A percentile compares a stretch with the other conserved stretches of the same genome.
Conservation (phyloP, 116 monocot genomes). For the Posidonia oceanica region DNA sequence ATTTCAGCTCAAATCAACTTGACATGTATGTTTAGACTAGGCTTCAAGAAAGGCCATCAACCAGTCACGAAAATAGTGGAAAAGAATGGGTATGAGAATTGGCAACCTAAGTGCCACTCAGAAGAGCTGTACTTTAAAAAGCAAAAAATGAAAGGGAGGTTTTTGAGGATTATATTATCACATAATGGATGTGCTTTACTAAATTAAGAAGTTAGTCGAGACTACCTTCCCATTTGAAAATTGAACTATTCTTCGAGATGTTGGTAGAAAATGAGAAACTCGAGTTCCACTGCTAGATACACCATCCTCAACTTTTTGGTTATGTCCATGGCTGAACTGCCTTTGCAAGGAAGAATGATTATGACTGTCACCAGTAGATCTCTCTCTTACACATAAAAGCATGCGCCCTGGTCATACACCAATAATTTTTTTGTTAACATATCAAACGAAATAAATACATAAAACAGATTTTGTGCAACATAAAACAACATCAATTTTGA, state of each 20-base stretch:
- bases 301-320: conserved; percentile 59
- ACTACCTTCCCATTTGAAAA: conserved; percentile 94
- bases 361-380: conserved; percentile 55
- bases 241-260: conserved; percentile 93
- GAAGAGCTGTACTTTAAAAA: too few relatives aligned
- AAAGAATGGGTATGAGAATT: too few relatives aligned
- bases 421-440: background rate
- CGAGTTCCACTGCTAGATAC: conserved; percentile 63
- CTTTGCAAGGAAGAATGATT: conserved; percentile 75
- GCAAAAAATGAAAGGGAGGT: too few relatives aligned
- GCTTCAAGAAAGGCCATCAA: too few relatives aligned
- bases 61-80: too few relatives aligned
- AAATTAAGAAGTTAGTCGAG: background rate
- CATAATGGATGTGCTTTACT: background rate
- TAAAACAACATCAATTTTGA: too few relatives aligned
- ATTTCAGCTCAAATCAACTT: too few relatives aligned
- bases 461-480: too few relatives aligned
- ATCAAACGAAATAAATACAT: background rate
- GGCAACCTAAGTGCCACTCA: too few relatives aligned
- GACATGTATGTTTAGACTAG: too few relatives aligned
- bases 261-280: conserved; percentile 90
- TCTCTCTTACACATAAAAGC: conserved; percentile 89
- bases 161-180: too few relatives aligned
- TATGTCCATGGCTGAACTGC: conserved; percentile 86
- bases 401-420: conserved; percentile 54